phyloP scores from a whole-genome alignment of 305 asterid species.

The Solanum hybrid region DNA sequence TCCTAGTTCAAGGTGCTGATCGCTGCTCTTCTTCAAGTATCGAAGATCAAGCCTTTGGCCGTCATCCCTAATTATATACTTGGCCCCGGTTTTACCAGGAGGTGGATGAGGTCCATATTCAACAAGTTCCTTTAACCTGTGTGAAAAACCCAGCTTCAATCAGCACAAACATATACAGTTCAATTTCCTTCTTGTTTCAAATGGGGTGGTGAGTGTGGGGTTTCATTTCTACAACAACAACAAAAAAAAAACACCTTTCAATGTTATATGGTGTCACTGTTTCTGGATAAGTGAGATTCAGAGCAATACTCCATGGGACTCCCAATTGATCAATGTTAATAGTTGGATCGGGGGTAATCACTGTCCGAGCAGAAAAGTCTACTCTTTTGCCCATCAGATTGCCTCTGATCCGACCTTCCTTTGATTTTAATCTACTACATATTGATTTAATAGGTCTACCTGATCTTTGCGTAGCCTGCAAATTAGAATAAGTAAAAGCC shows the following conservation, averaged over 20 bases:
- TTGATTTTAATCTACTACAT: constrained; percentile 95
- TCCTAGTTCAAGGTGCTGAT: constrained; percentile 91
- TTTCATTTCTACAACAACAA: background rate
- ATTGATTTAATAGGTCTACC: constrained; percentile 95
- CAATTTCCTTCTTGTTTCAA: background rate
- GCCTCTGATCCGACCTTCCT: constrained; percentile 95
- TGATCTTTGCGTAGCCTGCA: constrained; percentile 91
- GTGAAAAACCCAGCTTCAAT: constrained; percentile 7
- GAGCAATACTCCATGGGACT: constrained; percentile 98
- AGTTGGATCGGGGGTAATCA: constrained; percentile 98
- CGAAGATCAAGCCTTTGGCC: constrained; percentile 99
- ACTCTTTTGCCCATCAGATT: constrained; percentile 98
- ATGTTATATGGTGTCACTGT: constrained; percentile 96
- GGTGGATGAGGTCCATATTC: constrained; percentile 99
- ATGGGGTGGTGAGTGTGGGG: background rate
- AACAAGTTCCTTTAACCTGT: constrained; percentile 93
- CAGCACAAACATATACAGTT: background rate
- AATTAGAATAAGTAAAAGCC: background rate
- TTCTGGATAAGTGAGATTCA: constrained; percentile 95
- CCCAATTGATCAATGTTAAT: constrained; percentile 95
- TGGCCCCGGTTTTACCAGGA: constrained; percentile 99
- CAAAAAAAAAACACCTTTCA: constrained; percentile 60
- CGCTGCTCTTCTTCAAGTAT: constrained; percentile 95
- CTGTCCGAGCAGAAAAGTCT: constrained; percentile 96
- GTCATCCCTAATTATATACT: constrained; percentile 91